Evolutionary conservation across 805 yeast species (phyloP), one percentile per base, ranked within the genome.

Genomic region (Sungouiozyma intestinalis): DNA sequence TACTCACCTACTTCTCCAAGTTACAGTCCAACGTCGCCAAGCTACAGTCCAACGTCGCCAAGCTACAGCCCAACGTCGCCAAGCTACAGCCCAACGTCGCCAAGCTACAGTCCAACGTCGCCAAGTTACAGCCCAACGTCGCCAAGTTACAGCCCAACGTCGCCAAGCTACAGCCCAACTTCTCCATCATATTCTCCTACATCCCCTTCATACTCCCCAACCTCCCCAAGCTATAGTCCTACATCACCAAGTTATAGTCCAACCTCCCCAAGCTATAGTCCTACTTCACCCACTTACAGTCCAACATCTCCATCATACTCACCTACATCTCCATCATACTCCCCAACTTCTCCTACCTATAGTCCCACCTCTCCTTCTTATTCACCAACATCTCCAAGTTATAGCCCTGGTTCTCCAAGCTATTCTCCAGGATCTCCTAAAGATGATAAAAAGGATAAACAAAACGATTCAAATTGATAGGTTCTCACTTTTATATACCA

Each of bases 41-140:
- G 64, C 2, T 81, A 81, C 54, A 69, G 78, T 0, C 90, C 92
- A 47, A 85, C 95, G 0, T 80, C 90, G 0, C 97, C 96, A 46
- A 51, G 65, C 2, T 85, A 85, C 62, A 69, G 78, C 0, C 90
- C 90, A 48, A 85, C 95, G 0, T 80, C 90, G 0, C 97, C 96
- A 48, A 51, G 76, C 3, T 82, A 81, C 54, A 71, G 79, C 2
- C 90, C 94, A 45, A 83, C 86, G 0, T 74, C 82, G 3, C 86
- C 87, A 47, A 54, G 70, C 2, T 82, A 86, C 60, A 70, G 80
- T 1, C 95, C 95, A 40, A 81, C 94, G 0, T 75, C 84, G 2
- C 87, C 94, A 52, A 57, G 71, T 3, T 84, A 84, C 58, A 71
- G 80, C 1, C 92, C 94, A 40, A 77, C 85, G 0, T 77, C 85